Base-by-base conservation (phyloP, 1,284 basidiomycete species). In the Puccinia coronata region DNA sequence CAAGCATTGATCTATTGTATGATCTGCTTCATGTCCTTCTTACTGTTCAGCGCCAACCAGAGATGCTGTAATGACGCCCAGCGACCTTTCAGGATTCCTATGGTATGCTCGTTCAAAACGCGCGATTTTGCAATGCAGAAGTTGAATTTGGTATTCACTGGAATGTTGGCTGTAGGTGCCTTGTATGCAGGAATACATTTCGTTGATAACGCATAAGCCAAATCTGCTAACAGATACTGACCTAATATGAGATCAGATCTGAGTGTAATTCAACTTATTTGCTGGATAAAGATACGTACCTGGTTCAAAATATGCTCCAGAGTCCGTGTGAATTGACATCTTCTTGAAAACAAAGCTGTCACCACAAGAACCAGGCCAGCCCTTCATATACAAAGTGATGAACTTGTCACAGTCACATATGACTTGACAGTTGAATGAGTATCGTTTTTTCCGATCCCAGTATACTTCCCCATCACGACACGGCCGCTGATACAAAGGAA, bases 311-410 rank as follows among this genome's bases (percentile, higher is more conserved):
- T 63, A 34, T 34, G 36, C 18, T 6, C 16, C 43, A 43, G 39
- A 28, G 1, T 77, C 25, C 4, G 16, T 20, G 31, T 67, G 34
- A 34, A 49, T 18, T 5, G 16, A 6, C 76, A 70, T 79, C n/a
- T 79, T 23, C 28, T 69, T 47, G 41, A 69, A 69, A 1, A 69
- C 28, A 0, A 28, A 16, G 16, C 67, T 69, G 16, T 67, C 25
- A n/a, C 43, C 39, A 41, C 76, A 78, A 14, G 63, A 78, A 6
- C 76, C 76, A 6, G 75, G 75, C 75, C 75, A 77, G 23, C 75
- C 61, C 23, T 59, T 43, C 39, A 63, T 51, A 47, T 67, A 51
- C 12, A 18, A 43, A 65, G 61, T 77, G 61, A 77, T 67, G 31
- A 43, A n/a, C 61, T 63, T 51, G 51, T 77, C 74, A 65, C 59